phyloP scores from a whole-genome alignment of 768 basidiomycete species.

The Suillus paluster region DNA sequence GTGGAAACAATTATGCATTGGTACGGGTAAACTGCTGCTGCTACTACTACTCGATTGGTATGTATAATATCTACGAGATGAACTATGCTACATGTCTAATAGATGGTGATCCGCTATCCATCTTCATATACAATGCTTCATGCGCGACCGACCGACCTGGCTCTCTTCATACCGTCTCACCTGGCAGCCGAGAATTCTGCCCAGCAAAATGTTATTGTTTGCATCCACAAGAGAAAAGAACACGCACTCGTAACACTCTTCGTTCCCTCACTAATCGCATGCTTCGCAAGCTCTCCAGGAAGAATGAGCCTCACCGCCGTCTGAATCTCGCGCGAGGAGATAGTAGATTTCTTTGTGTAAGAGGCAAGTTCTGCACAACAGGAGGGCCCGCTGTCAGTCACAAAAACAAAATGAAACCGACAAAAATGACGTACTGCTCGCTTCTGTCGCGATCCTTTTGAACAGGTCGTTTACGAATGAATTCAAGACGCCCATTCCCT shows the following conservation, averaged over 20 bases:
- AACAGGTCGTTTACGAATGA: slow-evolving; percentile 69
- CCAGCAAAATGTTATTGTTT: slow-evolving; percentile 9
- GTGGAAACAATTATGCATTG: background rate
- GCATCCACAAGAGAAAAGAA: background rate
- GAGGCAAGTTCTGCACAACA: slow-evolving; percentile 54
- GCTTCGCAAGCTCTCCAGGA: slow-evolving; percentile 74
- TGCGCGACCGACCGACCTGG: background rate
- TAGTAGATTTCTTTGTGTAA: slow-evolving; percentile 75
- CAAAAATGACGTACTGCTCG: slow-evolving; percentile 45
- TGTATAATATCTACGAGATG: slow-evolving; percentile 23
- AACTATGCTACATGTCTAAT: slow-evolving; percentile 27
- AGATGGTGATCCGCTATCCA: background rate
- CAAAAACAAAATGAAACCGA: background rate
- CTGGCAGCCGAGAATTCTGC: slow-evolving; percentile 33
- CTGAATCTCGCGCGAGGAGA: slow-evolving; percentile 76
- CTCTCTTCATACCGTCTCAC: slow-evolving; percentile 6
- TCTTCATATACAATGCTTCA: slow-evolving; percentile 1
- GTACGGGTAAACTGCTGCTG: background rate
- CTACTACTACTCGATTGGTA: background rate
- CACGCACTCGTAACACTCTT: slow-evolving; percentile 58
- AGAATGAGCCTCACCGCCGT: slow-evolving; percentile 72
- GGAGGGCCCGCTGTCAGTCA: slow-evolving; percentile 1
- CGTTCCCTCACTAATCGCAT: slow-evolving; percentile 77
- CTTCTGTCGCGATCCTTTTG: slow-evolving; percentile 59
- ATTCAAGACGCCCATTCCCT: slow-evolving; percentile 61